Conservation (phyloP, 495 filamentous ascomycete species). For the Monascus purpureus region DNA sequence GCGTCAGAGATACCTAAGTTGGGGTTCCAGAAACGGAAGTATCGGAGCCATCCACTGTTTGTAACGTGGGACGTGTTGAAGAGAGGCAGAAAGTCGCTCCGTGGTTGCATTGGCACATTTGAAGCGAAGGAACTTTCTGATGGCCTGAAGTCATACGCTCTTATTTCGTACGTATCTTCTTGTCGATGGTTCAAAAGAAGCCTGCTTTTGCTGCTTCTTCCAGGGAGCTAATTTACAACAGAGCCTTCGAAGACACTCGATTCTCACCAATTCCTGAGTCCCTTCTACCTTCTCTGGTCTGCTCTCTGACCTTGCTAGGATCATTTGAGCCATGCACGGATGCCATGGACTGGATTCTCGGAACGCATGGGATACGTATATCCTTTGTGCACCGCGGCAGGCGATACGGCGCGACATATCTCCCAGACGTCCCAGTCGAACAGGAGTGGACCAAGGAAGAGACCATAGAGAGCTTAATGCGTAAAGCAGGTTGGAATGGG, state of each 20-base stretch:
- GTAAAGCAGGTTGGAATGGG: conserved; percentile 75
- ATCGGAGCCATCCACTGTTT: conserved; percentile 54
- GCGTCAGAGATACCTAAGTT: conserved; percentile 8
- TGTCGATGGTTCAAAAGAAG: conserved; percentile 1
- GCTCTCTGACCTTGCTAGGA: conserved; percentile 59
- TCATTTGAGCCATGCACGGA: conserved; percentile 59
- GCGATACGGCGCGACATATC: conserved; percentile 60
- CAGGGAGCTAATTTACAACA: conserved; percentile 11
- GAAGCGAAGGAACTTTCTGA: conserved; percentile 57
- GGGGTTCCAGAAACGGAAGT: conserved; percentile 9
- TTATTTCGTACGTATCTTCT: conserved; percentile 53
- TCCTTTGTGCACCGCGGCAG: conserved; percentile 52
- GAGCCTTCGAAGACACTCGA: conserved; percentile 75
- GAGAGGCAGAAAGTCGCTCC: conserved; percentile 50
- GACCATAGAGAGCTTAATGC: conserved; percentile 76
- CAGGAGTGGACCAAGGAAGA: conserved; percentile 96
- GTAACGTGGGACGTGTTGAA: conserved; percentile 83
- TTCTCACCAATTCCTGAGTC: conserved; percentile 57
- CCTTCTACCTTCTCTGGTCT: conserved; percentile 57
- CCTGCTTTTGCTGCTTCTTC: neutral
- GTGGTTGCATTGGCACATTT: conserved; percentile 96
- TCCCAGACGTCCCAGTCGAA: conserved; percentile 82
- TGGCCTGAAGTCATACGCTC: conserved; percentile 67
- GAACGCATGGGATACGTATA: conserved; percentile 71
- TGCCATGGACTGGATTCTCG: conserved; percentile 74